Evolutionary conservation across 176 grass and related monocot species (phyloP).

Genomic region (Cenchrus purpureus): DNA sequence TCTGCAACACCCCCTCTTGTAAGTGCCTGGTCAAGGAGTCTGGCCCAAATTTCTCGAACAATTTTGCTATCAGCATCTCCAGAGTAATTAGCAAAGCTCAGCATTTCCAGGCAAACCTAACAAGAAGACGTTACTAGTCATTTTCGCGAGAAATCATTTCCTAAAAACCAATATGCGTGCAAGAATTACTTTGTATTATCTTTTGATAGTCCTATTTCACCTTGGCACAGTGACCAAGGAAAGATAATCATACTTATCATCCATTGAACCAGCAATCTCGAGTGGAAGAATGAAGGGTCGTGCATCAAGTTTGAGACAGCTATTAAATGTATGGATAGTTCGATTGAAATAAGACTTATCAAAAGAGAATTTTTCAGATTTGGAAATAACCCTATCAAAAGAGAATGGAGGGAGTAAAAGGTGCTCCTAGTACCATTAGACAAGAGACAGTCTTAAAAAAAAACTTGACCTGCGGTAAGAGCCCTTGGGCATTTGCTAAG

Average conservation of each 20-base stretch:
- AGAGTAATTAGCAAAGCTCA: slow-evolving; percentile 95
- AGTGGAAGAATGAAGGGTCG: no score
- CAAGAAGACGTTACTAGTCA: slow-evolving; percentile 36
- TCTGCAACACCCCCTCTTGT: slow-evolving; percentile 83
- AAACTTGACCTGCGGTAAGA: no score
- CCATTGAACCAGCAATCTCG: no score
- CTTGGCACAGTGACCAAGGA: no score
- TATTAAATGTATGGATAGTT: no score
- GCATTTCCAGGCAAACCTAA: slow-evolving; percentile 96
- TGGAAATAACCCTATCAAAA: no score
- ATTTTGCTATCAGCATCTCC: slow-evolving; percentile 87
- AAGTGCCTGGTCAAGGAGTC: slow-evolving; percentile 86
- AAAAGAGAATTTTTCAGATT: no score
- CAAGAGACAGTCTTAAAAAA: neutral
- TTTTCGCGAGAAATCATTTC: slow-evolving; percentile 19
- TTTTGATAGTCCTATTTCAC: no score
- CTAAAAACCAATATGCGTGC: slow-evolving; percentile 6
- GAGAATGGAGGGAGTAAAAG: neutral
- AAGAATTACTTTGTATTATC: neutral
- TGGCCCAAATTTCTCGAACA: slow-evolving; percentile 84
- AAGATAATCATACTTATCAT: no score
- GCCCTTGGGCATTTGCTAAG: no score
- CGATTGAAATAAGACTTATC: no score
- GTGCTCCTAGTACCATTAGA: neutral
- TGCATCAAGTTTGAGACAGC: no score